phyloP scores from a whole-genome alignment of 2,329 filamentous ascomycete genomes.

The Beauveria rudraprayagi region DNA sequence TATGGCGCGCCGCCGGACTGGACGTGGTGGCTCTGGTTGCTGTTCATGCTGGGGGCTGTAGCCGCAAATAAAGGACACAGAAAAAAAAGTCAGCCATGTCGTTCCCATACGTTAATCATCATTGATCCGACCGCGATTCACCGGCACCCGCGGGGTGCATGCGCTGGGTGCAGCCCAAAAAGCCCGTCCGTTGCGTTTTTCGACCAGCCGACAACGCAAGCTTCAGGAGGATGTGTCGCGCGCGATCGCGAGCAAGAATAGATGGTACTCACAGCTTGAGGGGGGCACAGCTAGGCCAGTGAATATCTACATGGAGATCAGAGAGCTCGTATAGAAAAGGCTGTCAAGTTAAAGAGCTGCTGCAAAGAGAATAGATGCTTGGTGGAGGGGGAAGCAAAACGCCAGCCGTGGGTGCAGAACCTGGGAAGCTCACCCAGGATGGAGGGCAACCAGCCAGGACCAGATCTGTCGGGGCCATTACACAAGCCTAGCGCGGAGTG shows the following conservation, averaged over 20 bases:
- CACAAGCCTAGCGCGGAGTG: conserved; percentile 21
- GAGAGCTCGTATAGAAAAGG: conserved; percentile 15
- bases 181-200: background rate
- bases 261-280: conserved; percentile 25
- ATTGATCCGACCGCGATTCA: background rate
- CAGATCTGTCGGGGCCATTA: conserved; percentile 24
- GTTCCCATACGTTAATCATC: background rate
- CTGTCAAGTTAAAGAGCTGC: background rate
- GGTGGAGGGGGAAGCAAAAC: conserved; percentile 12
- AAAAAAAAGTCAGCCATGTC: background rate
- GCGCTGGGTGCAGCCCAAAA: background rate
- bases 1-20: conserved; percentile 32
- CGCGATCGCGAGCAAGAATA: conserved; percentile 16
- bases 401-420: conserved; percentile 25
- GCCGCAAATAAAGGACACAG: background rate
- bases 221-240: conserved; percentile 20
- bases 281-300: conserved; percentile 22
- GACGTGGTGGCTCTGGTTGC: conserved; percentile 33
- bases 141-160: background rate
- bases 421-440: conserved; percentile 27
- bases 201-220: conserved; percentile 4
- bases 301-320: conserved; percentile 27
- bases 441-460: conserved; percentile 26
- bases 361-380: conserved; percentile 12
- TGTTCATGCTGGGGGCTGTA: conserved; percentile 34